phyloP scores from a whole-genome alignment of 495 filamentous ascomycete genomes.

The Penicillium flavigenum region DNA sequence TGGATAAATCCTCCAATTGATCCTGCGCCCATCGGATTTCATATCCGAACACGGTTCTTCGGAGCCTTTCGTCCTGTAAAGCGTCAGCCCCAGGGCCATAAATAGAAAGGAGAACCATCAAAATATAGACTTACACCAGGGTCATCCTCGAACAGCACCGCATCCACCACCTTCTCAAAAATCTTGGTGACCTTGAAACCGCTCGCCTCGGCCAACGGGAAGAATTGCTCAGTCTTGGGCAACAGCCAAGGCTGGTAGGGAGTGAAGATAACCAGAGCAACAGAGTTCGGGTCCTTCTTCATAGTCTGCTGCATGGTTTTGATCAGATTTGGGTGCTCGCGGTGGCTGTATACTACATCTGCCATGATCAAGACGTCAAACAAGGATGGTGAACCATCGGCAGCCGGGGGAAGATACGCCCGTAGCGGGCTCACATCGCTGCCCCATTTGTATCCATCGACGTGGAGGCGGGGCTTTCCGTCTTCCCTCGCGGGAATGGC shows the following conservation, averaged over 20 bases:
- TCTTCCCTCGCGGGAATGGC: conserved; percentile 27
- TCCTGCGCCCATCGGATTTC: conserved; percentile 50
- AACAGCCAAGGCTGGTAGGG: conserved; percentile 89
- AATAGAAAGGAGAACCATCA: not conserved
- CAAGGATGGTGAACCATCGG: conserved; percentile 24
- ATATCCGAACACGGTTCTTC: conserved; percentile 81
- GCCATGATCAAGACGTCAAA: conserved; percentile 85
- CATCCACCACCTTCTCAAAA: conserved; percentile 75
- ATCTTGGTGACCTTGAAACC: conserved; percentile 77
- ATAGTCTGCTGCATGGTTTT: conserved; percentile 65
- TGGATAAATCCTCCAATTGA: conserved; percentile 22
- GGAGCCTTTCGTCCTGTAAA: conserved; percentile 61
- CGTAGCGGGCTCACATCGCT: conserved; percentile 52
- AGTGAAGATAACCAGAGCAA: conserved; percentile 86
- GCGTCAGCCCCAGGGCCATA: conserved; percentile 13
- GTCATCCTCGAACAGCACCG: conserved; percentile 86
- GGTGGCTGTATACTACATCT: conserved; percentile 86
- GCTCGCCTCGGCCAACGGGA: conserved; percentile 63
- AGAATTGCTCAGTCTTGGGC: conserved; percentile 81
- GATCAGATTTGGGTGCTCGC: conserved; percentile 75
- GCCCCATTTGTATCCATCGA: conserved; percentile 81
- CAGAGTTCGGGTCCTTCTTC: conserved; percentile 50
- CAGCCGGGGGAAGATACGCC: conserved; percentile 41
- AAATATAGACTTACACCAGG: conserved; percentile 56
- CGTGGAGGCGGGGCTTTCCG: conserved; percentile 41